Evolutionary conservation across 2,329 filamentous ascomycete genomes (phyloP), one percentile per base, ranked within the genome.

Genomic region (Drechmeria coniospora): DNA sequence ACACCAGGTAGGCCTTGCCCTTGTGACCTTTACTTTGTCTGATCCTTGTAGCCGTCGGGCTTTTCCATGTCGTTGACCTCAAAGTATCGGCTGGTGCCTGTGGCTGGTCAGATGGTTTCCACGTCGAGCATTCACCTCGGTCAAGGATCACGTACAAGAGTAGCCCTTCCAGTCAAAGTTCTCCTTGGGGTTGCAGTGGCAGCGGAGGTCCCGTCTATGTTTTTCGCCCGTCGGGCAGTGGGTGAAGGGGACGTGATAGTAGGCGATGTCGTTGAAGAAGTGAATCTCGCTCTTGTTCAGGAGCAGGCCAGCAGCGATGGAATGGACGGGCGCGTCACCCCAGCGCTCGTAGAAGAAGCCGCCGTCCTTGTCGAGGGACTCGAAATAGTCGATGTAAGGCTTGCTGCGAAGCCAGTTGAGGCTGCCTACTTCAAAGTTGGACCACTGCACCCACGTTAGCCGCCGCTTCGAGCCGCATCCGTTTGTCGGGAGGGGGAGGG

Each of bases 141-240:
- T 13, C 9, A 4, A 9, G 15, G 8, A 15, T 4, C n/a, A 8
- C 2, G 17, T 71, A 92, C 86, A 95, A 51, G 83, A 93, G 53
- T 94, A 95, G 28, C 81, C 80, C 57, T 93, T 94, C 92, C 92
- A 98, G 57, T 98, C 90, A 64, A 98, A 98, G 63, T 98, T 98
- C 34, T 95, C 81, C 46, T 78, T 76, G 6, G 90, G 87, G 48
- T 98, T 84, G 60, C 90, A 98, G 55, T 86, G 79, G 56, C 90
- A 98, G 51, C 81, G 86, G 40, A 87, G 72, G 40, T 93, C 78
- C 30, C 86, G 54, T 38, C 86, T 74, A 29, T 69, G 73, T 57
- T 93, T 68, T 57, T 95, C 83, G 30, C 79, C 80, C 1, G 84
- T 93, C 3, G 90, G 90, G 56, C 90, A 98, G 57, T 98, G 90